Base-by-base conservation (phyloP, 768 basidiomycete species). In the Omphalotus guepiniiformis region DNA sequence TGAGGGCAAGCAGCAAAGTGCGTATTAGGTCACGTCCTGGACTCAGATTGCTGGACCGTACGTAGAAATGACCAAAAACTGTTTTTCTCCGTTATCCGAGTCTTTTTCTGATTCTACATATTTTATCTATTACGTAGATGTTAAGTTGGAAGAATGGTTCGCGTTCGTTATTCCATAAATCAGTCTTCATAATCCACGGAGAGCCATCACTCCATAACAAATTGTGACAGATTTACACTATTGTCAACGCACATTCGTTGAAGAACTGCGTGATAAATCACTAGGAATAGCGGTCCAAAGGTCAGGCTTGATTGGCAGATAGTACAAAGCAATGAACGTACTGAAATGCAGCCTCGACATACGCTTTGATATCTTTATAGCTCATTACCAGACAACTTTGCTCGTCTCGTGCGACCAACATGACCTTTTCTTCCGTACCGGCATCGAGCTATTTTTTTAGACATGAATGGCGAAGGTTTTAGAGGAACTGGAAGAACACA, bases 381-480 rank as follows among this genome's bases (percentile, higher is more conserved):
- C 82, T 89, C 32, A 96, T 93, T 7, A 95, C 89, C 13, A 97
- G 75, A 62, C 93, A 96, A 58, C 86, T 93, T 70, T 95, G 94
- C 62, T 98, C 96, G 62, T 99, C 95, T 38, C 95, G 75, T 5
- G 93, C 83, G 22, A 96, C 82, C 21, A 99, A 78, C 93, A 97
- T 95, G 54, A 99, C 74, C 52, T 84, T 85, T 63, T 99, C 96
- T 36, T 98, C 95, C 12, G 86, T 80, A 5, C 94, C 95, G 6
- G 85, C 85, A 62, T 99, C 96, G 42, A 98, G 80, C 91, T 95
- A 53, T 8, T 29, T 22, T 34, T 22, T 32, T 7, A 58, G 13
- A 44, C 23, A 26, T 23, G 22, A 26, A 23, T 9, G 22, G 16
- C 42, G 47, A 32, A 9, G n/a, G n/a, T n/a, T n/a, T n/a, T n/a